Evolutionary conservation across 2,329 filamentous ascomycete genomes (phyloP), one percentile per base, ranked within the genome.

Genomic region (Alternaria consortialis): DNA sequence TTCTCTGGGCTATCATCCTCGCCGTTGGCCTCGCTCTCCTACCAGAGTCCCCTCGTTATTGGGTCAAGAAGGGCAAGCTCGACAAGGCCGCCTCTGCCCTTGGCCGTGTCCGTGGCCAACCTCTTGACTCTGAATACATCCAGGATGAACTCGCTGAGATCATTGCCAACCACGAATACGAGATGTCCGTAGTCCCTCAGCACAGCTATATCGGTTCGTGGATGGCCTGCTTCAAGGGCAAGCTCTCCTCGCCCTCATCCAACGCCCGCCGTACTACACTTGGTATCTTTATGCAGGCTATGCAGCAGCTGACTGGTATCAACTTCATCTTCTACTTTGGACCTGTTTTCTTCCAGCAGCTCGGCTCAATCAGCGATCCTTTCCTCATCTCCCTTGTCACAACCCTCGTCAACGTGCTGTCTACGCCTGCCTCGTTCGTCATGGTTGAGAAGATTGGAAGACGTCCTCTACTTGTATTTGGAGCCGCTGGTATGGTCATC

Each of bases 101-200:
- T 11, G 80, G 87, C 56, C 85, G 85, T 64, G 86, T 97, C 46
- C 91, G 93, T 79, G 91, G 91, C 64, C 91, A 96, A 83, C 85
- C 90, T 51, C 75, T 82, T 58, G 88, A 91, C 60, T 94, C 91
- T 17, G 88, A 92, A 70, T 93, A 88, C 80, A 90, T 97, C 79
- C 88, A 92, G 82, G 82, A 87, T 64, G 93, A 97, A 81, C 86
- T 96, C 51, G 87, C 91, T 57, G 93, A 97, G 83, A 94, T 97
- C 70, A 87, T 96, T 64, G 93, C 93, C 84, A 97, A 97, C 85
- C 88, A 96, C 81, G 92, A 93, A 82, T 95, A 95, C 77, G 93
- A 97, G 84, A 76, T 90, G 70, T 76, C 87, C 53, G 83, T 91
- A 67, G 56, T 76, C 58, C 74, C 72, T 17, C 67, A 75, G 61